Conservation (phyloP, 495 filamentous ascomycete species). For the Hypoxylon lienhwacheense region DNA sequence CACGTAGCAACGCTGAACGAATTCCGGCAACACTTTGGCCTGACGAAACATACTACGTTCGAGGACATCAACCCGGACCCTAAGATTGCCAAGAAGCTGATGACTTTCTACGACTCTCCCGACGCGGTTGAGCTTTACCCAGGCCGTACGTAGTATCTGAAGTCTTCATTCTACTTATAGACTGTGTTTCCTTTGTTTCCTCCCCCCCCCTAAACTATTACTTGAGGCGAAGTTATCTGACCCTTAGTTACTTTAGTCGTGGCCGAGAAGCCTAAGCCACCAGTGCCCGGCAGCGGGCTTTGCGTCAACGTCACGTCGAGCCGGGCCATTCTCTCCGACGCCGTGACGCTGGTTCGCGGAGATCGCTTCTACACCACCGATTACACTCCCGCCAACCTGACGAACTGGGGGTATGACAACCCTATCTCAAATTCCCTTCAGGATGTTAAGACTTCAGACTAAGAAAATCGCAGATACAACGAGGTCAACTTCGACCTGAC, state of each 20-base stretch:
- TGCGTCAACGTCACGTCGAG: slow-evolving; percentile 70
- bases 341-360: slow-evolving; percentile 72
- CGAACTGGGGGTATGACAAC: slow-evolving; percentile 64
- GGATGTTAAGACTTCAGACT: slow-evolving; percentile 62
- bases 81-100: slow-evolving; percentile 63
- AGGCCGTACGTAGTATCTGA: slow-evolving; percentile 43
- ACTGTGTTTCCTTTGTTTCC: no score
- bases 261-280: slow-evolving; percentile 68
- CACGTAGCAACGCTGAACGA: slow-evolving; percentile 76
- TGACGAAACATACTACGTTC: slow-evolving; percentile 68
- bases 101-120: slow-evolving; percentile 71
- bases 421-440: slow-evolving; percentile 49
- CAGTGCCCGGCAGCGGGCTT: slow-evolving; percentile 66
- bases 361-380: slow-evolving; percentile 78
- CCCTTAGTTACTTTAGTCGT: no score
- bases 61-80: slow-evolving; percentile 74
- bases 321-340: slow-evolving; percentile 77
- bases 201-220: no score
- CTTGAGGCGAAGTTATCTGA: no score
- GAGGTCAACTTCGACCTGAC: slow-evolving; percentile 63
- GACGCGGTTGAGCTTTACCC: slow-evolving; percentile 55
- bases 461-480: slow-evolving; percentile 62
- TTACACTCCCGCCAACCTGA: slow-evolving; percentile 70
- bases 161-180: no score
- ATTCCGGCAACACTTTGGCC: slow-evolving; percentile 71